Base-by-base conservation (phyloP, 495 filamentous ascomycete genomes). In the Neurospora hispaniola region DNA sequence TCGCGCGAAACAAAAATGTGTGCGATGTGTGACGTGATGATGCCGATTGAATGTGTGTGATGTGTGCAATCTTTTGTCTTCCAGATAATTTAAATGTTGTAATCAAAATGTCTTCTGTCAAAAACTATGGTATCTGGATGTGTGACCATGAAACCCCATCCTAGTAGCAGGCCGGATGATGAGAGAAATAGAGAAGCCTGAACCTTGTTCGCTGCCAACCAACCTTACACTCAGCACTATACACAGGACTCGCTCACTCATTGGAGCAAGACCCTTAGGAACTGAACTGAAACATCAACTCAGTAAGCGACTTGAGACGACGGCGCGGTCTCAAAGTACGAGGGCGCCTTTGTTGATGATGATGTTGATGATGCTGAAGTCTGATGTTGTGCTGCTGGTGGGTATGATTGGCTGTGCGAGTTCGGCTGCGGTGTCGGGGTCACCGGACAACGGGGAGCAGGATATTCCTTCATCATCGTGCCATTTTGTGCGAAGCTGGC, bases 401-500 rank as follows among this genome's bases (percentile, higher is more conserved):
- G 38, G 54, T 73, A 39, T 78, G 75, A 27, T 73, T 41, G 70
- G 54, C 74, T 16, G 70, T 71, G 72, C 66, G 79, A 76, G 71
- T 69, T 73, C 68, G 78, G 70, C 66, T 82, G 84, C 35, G 86
- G 85, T 2, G 85, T 87, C 39, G 87, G 86, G 7, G 86, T 89
- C 39, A 88, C 84, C 0, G 87, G 86, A 74, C 86, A 86, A 42
- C 85, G 81, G 66, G 84, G 84, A 35, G 78, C 77, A 39, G 81
- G 80, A 48, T 86, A 84, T 70, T 83, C 84, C 75, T 86, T 84
- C 72, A 81, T 82, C 69, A 80, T 79, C 42, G 82, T 81, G 59
- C 81, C 72, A 70, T 79, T 82, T 48, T 82, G 82, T 59, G 84
- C 80, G 72, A 89, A 92, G 70, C 84, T 87, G 71, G 89, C 87